phyloP scores from a whole-genome alignment of 2,329 filamentous ascomycete genomes.

The Aspergillus oerlinghausenensis region DNA sequence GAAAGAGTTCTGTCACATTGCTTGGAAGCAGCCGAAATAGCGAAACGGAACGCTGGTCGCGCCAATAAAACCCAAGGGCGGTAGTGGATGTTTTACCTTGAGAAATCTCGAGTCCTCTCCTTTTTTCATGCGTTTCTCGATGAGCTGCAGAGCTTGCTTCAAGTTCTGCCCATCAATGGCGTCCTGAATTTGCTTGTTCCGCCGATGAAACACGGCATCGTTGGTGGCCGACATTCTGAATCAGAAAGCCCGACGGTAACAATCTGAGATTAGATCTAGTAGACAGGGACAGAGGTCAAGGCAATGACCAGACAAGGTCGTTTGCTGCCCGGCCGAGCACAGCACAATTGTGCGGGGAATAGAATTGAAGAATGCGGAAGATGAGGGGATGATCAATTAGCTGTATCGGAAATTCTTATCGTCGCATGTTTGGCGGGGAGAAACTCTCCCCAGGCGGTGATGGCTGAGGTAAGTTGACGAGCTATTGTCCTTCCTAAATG shows the following conservation, averaged over 20 bases:
- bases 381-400: background rate
- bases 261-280: background rate
- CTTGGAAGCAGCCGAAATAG: background rate
- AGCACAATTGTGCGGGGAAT: slow-evolving; percentile 19
- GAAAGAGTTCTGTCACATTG: background rate
- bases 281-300: background rate
- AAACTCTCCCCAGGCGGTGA: background rate
- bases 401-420: background rate
- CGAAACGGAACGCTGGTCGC: background rate
- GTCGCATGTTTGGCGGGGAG: background rate
- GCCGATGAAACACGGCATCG: slow-evolving; percentile 40
- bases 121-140: slow-evolving; percentile 54
- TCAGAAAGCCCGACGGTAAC: background rate
- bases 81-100: slow-evolving; percentile 23
- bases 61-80: background rate
- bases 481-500: background rate
- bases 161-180: slow-evolving; percentile 45
- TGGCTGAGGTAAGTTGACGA: background rate
- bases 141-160: slow-evolving; percentile 47
- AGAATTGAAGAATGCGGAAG: slow-evolving; percentile 10
- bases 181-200: slow-evolving; percentile 48
- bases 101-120: slow-evolving; percentile 43
- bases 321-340: slow-evolving; percentile 23
- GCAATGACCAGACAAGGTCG: background rate
- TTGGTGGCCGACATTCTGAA: slow-evolving; percentile 23